These are phyloP conservation scores for Xylaria cubensis DNA, from an alignment of 495 filamentous ascomycete genomes.

Conservation along the genomic window DNA sequence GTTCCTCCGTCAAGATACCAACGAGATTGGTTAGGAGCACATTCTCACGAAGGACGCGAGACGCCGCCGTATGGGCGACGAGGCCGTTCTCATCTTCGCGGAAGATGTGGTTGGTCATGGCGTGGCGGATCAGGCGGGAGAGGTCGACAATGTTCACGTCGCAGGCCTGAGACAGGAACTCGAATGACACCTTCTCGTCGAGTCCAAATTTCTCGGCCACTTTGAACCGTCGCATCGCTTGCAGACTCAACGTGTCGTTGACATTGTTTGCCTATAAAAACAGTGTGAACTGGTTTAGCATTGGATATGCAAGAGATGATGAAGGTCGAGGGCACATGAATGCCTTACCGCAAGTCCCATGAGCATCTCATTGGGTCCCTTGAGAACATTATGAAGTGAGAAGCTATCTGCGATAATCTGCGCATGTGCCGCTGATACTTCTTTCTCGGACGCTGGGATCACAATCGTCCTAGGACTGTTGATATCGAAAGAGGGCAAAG, in stretches of 20 bases:
- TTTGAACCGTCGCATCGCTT: neutral
- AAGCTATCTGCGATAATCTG: neutral
- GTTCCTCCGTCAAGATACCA: neutral
- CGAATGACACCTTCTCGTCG: neutral
- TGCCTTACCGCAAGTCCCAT: neutral
- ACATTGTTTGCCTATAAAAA: neutral
- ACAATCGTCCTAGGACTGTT: neutral
- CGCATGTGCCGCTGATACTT: neutral
- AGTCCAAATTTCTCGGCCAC: neutral
- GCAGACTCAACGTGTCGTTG: neutral
- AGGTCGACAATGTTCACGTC: constrained; percentile 29
- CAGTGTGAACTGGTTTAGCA: too few relatives aligned
- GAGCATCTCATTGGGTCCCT: neutral
- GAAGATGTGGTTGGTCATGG: constrained; percentile 57
- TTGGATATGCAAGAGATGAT: neutral
- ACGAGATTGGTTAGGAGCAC: neutral
- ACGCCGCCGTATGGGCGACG: constrained; percentile 35
- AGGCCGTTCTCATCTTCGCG: constrained; percentile 39
- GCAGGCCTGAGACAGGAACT: neutral
- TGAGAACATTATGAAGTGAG: neutral
- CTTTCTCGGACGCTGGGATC: neutral
- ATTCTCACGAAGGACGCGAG: constrained; percentile 6
- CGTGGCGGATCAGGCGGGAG: constrained; percentile 51
- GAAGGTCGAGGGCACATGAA: neutral
- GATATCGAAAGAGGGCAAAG: neutral